A percentile compares a stretch with the other conserved stretches of the same genome.
phyloP scores from a whole-genome alignment of 177 flowering plant genomes.

The Telopea speciosissima region DNA sequence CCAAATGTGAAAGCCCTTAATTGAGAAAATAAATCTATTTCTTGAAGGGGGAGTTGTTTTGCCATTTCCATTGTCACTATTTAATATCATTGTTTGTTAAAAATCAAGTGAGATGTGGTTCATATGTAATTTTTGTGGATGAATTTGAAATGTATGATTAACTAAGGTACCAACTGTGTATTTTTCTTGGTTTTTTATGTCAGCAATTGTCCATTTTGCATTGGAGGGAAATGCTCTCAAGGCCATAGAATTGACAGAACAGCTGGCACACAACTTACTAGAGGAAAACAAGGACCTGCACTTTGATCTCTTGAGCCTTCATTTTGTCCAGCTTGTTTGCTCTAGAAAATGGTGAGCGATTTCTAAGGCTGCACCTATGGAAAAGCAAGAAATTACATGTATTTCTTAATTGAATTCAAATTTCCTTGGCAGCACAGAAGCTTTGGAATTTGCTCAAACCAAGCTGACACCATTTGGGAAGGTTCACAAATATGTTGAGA shows the following conservation, averaged over 20 bases:
- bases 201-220: conserved; percentile 67
- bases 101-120: background rate
- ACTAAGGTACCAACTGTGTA: background rate
- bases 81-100: background rate
- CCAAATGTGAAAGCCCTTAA: background rate
- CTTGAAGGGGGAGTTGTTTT: background rate
- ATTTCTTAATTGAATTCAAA: conserved; percentile 3
- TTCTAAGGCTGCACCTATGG: background rate
- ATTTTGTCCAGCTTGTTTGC: conserved; percentile 83
- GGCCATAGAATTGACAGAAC: conserved; percentile 83
- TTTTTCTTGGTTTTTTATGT: conserved; percentile 5
- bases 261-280: conserved; percentile 59
- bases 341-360: conserved; percentile 65
- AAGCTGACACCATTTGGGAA: conserved; percentile 79
- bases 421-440: conserved; percentile 81
- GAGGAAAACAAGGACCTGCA: conserved; percentile 81
- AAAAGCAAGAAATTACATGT: background rate
- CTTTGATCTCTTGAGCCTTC: conserved; percentile 94
- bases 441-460: conserved; percentile 80
- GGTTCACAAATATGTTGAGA: conserved; percentile 60
- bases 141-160: background rate
- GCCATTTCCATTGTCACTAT: background rate
- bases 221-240: conserved; percentile 75
- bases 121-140: too few species aligned
- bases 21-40: background rate